phyloP scores from a whole-genome alignment of 805 yeast genomes.

The Schwanniomyces pseudopolymorphus region DNA sequence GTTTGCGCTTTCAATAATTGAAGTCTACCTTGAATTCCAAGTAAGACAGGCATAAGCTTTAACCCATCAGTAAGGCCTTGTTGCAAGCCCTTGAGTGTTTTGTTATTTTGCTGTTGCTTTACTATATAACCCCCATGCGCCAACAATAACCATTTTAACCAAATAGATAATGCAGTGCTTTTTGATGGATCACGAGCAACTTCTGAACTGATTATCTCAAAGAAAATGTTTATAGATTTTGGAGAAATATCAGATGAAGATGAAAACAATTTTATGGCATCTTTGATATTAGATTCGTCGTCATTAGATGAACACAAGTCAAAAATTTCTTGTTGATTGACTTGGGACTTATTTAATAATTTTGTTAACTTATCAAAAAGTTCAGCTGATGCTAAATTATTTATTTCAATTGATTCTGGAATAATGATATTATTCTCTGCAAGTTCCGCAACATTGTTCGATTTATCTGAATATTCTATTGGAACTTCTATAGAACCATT shows the following conservation, averaged over 20 bases:
- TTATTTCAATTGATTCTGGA: constrained; percentile 11
- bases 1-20: constrained; percentile 77
- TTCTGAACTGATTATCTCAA: constrained; percentile 24
- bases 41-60: constrained; percentile 60
- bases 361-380: constrained; percentile 16
- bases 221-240: constrained; percentile 19
- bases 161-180: constrained; percentile 38
- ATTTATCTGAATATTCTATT: constrained; percentile 11
- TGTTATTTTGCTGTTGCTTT: constrained; percentile 50
- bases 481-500: constrained; percentile 12
- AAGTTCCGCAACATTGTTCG: constrained; percentile 16
- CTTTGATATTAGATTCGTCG: constrained; percentile 30
- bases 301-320: constrained; percentile 27
- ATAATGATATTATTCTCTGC: constrained; percentile 10
- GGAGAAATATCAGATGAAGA: constrained; percentile 28
- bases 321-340: constrained; percentile 14
- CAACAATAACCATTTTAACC: constrained; percentile 83
- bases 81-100: constrained; percentile 57
- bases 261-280: constrained; percentile 34
- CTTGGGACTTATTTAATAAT: constrained; percentile 9
- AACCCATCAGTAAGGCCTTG: constrained; percentile 54
- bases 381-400: constrained; percentile 22
- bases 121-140: constrained; percentile 66
- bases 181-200: constrained; percentile 29
- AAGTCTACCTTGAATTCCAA: constrained; percentile 84